These are phyloP conservation scores for Magnolia changhungtana DNA, from an alignment of 164 flowering plant species.

Conservation along the genomic window DNA sequence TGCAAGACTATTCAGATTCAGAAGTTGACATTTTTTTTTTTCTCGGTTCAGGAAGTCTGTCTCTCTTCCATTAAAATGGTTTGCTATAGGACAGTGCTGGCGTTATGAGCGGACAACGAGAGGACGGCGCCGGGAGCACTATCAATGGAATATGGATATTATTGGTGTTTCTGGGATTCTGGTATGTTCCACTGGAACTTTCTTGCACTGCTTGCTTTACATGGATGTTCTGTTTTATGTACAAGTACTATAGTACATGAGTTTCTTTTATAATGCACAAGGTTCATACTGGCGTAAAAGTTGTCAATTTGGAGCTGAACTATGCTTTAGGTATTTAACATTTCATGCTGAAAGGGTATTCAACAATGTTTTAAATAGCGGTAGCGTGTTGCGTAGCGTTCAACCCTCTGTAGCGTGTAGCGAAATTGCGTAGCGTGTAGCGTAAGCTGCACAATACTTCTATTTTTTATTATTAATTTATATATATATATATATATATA, in stretches of 20 bases:
- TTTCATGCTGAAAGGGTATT: too few relatives aligned
- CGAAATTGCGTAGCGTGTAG: too few relatives aligned
- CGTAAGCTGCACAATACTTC: too few relatives aligned
- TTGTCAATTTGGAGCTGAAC: too few relatives aligned
- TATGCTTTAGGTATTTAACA: too few relatives aligned
- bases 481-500: too few relatives aligned
- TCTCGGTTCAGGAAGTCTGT: slow-evolving; percentile 79
- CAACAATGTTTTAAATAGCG: too few relatives aligned
- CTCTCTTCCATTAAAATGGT: slow-evolving; percentile 93
- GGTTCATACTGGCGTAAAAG: too few relatives aligned
- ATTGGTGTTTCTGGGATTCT: slow-evolving; percentile 83
- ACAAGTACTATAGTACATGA: not conserved
- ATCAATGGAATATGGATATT: slow-evolving; percentile 99
- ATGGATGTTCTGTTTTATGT: not conserved
- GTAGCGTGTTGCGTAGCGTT: too few relatives aligned
- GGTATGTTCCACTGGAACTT: slow-evolving; percentile 34
- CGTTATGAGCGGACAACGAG: slow-evolving; percentile 95
- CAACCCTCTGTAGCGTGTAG: too few relatives aligned
- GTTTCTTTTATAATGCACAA: too few relatives aligned
- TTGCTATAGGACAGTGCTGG: slow-evolving; percentile 97
- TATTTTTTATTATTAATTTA: too few relatives aligned
- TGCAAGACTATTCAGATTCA: slow-evolving; percentile 2
- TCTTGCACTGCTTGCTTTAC: not conserved
- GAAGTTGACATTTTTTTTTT: slow-evolving; percentile 53
- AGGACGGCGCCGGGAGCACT: slow-evolving; percentile 94